Conservation (phyloP, 2,329 filamentous ascomycete species). For the Colletotrichum godetiae region DNA sequence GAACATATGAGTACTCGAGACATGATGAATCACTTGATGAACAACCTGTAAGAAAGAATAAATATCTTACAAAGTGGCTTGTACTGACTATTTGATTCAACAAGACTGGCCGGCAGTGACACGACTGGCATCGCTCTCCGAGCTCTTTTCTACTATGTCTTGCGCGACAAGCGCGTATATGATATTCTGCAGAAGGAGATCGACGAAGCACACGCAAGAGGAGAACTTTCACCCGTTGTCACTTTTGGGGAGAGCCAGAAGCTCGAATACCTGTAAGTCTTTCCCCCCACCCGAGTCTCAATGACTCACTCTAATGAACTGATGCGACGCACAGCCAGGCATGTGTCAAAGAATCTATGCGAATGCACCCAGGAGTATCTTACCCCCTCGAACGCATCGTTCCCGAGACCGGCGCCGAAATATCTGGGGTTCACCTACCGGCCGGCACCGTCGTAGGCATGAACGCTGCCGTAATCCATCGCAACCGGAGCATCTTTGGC, state of each 20-base stretch:
- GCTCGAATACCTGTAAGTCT: background rate
- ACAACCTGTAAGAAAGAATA: background rate
- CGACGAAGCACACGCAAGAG: background rate
- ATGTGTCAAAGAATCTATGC: background rate
- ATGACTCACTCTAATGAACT: background rate
- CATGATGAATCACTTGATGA: background rate
- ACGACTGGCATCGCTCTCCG: background rate
- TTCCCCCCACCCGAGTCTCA: background rate
- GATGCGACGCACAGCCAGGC: background rate
- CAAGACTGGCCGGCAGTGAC: background rate
- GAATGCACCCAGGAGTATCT: background rate
- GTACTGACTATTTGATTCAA: background rate
- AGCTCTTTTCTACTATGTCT: background rate
- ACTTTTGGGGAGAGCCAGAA: background rate
- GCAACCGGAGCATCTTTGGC: slow-evolving; percentile 53
- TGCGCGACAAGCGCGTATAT: background rate
- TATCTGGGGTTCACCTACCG: background rate
- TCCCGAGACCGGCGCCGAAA: background rate
- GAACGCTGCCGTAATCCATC: slow-evolving; percentile 48
- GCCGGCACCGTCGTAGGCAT: slow-evolving; percentile 45
- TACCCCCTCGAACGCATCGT: background rate
- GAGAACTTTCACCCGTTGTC: background rate
- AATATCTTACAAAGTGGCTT: background rate
- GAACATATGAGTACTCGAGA: background rate
- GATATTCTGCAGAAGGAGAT: background rate